phyloP scores from a whole-genome alignment of 768 basidiomycete genomes.

The Leccinum sublutescens region DNA sequence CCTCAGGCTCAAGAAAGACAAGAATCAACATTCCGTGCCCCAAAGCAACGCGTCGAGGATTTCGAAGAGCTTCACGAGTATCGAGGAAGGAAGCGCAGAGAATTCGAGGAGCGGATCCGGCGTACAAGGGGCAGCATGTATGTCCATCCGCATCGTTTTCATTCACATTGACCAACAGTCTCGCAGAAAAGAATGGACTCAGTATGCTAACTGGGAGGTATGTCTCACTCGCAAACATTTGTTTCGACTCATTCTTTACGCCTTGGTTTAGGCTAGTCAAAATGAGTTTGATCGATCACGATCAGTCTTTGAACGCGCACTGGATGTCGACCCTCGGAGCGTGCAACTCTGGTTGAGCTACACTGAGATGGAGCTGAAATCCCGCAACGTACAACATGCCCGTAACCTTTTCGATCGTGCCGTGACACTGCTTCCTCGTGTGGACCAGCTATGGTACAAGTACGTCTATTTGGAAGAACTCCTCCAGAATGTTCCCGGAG shows the following conservation, averaged over 20 bases:
- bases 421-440: slow-evolving; percentile 92
- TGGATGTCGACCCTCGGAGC: slow-evolving; percentile 91
- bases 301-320: slow-evolving; percentile 93
- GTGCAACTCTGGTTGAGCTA: slow-evolving; percentile 93
- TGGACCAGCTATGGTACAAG: slow-evolving; percentile 99
- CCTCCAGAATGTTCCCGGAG: slow-evolving; percentile 92
- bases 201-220: slow-evolving; percentile 86
- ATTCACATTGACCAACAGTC: slow-evolving; percentile 1
- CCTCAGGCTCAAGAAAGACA: slow-evolving; percentile 93
- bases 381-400: slow-evolving; percentile 95
- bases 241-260: slow-evolving; percentile 1
- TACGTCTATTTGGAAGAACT: slow-evolving; percentile 99
- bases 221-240: slow-evolving; percentile 12
- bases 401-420: slow-evolving; percentile 97
- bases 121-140: slow-evolving; percentile 80
- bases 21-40: slow-evolving; percentile 87
- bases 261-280: slow-evolving; percentile 70
- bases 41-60: slow-evolving; percentile 94
- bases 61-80: slow-evolving; percentile 91
- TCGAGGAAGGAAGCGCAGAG: slow-evolving; percentile 86
- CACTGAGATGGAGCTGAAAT: slow-evolving; percentile 97
- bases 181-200: slow-evolving; percentile 79
- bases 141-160: slow-evolving; percentile 24
- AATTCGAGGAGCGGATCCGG: slow-evolving; percentile 88
- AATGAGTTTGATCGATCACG: slow-evolving; percentile 94